phyloP scores from a whole-genome alignment of 78 protist genomes.

The Pigoraptor vietnamica region DNA sequence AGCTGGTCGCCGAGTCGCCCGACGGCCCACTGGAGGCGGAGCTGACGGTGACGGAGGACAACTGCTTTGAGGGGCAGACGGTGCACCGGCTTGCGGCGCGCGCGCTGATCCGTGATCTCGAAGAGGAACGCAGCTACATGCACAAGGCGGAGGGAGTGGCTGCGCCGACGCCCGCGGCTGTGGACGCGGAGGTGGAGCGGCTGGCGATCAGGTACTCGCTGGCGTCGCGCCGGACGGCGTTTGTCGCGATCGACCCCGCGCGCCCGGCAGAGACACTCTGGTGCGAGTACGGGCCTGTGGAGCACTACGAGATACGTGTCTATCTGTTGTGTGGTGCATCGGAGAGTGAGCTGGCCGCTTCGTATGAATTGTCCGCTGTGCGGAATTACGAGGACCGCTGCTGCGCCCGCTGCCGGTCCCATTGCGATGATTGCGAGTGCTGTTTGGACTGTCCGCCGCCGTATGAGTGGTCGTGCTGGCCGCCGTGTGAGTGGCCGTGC shows the following conservation, averaged over 20 bases:
- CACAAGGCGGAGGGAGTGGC: not conserved
- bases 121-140: conserved; percentile 16
- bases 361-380: not conserved
- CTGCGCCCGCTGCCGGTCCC: no score
- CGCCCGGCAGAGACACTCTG: not conserved
- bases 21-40: conserved; percentile 20
- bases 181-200: conserved; percentile 24
- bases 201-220: conserved; percentile 27
- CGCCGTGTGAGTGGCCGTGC: no score
- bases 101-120: conserved; percentile 36
- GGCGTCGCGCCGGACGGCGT: conserved; percentile 28
- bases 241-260: conserved; percentile 27
- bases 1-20: not conserved
- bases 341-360: no score
- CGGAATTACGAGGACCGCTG: no score
- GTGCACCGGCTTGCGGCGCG: conserved; percentile 51
- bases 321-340: no score
- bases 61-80: conserved; percentile 6
- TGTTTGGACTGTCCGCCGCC: no score
- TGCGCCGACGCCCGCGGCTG: not conserved
- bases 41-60: not conserved
- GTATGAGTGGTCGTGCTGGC: no score
- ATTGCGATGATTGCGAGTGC: no score
- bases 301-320: no score
- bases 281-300: not conserved